Conservation (phyloP, 2,329 filamentous ascomycete genomes). For the Fonsecaea pugnacius region DNA sequence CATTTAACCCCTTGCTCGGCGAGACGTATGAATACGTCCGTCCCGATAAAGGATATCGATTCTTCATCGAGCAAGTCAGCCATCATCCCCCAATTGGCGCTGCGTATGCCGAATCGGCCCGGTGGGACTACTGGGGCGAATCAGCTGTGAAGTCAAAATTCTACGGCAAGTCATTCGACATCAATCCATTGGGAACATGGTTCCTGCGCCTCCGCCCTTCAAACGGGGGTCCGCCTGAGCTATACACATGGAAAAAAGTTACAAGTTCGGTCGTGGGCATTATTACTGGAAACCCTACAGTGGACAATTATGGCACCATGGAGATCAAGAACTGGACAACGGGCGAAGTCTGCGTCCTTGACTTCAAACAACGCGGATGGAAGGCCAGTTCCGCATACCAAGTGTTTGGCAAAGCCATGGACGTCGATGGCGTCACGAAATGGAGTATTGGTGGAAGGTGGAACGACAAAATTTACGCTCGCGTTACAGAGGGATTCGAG, state of each 20-base stretch:
- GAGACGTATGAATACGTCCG: conserved; percentile 97
- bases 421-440: conserved; percentile 75
- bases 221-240: conserved; percentile 75
- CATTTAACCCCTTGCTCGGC: conserved; percentile 93
- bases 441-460: conserved; percentile 92
- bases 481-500: conserved; percentile 88
- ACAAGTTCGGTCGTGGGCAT: conserved; percentile 98
- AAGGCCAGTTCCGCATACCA: conserved; percentile 91
- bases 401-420: conserved; percentile 82
- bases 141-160: conserved; percentile 96
- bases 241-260: conserved; percentile 99
- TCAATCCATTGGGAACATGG: conserved; percentile 96
- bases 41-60: conserved; percentile 95
- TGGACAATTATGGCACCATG: conserved; percentile 98
- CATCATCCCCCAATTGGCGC: conserved; percentile 96
- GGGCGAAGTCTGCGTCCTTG: conserved; percentile 82
- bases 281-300: conserved; percentile 91
- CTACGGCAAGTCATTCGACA: conserved; percentile 95
- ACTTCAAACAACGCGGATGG: conserved; percentile 96
- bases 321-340: conserved; percentile 98
- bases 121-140: conserved; percentile 97
- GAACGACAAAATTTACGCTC: conserved; percentile 97
- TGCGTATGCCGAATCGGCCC: conserved; percentile 86
- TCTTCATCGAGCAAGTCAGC: conserved; percentile 98
- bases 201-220: conserved; percentile 83